Evolutionary conservation across 495 filamentous ascomycete genomes (phyloP).

Genomic region (Evansstolkia leycettana): DNA sequence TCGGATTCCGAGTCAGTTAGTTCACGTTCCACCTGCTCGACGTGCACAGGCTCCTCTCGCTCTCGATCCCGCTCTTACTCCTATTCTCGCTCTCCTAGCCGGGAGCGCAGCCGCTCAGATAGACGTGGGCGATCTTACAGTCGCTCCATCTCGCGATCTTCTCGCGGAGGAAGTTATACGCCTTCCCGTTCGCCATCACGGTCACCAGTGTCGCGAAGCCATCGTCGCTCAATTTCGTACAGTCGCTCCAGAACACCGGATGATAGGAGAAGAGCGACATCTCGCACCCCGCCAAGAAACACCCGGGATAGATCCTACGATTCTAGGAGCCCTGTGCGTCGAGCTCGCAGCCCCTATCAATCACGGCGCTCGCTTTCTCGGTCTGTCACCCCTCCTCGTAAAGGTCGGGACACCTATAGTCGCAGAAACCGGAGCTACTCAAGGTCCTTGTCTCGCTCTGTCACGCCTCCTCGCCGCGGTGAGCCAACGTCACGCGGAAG

Average conservation of each 20-base stretch:
- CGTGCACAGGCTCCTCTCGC: slow-evolving; percentile 22
- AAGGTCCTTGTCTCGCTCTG: slow-evolving; percentile 21
- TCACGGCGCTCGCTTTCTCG: slow-evolving; percentile 19
- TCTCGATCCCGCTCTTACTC: slow-evolving; percentile 27
- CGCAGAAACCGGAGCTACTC: slow-evolving; percentile 19
- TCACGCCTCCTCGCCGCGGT: slow-evolving; percentile 19
- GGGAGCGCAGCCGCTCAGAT: slow-evolving; percentile 13
- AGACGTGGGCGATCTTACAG: slow-evolving; percentile 24
- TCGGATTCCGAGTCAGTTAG: slow-evolving; percentile 45
- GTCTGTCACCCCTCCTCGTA: slow-evolving; percentile 23
- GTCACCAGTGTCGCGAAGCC: slow-evolving; percentile 13
- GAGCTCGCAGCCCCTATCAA: slow-evolving; percentile 14
- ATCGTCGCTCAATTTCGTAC: slow-evolving; percentile 19
- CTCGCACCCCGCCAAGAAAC: slow-evolving; percentile 18
- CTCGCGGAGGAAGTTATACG: slow-evolving; percentile 17
- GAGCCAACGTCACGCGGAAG: slow-evolving; percentile 4
- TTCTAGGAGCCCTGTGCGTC: slow-evolving; percentile 13
- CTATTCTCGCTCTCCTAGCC: slow-evolving; percentile 25
- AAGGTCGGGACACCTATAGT: slow-evolving; percentile 4
- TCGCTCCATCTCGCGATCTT: slow-evolving; percentile 25
- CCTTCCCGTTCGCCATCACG: slow-evolving; percentile 22
- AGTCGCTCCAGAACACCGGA: slow-evolving; percentile 17
- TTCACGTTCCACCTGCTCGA: slow-evolving; percentile 47
- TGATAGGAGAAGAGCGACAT: slow-evolving; percentile 11
- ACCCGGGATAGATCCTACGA: slow-evolving; percentile 14